Evolutionary conservation across 2,329 filamentous ascomycete species (phyloP).

Genomic region (Calonectria montana): DNA sequence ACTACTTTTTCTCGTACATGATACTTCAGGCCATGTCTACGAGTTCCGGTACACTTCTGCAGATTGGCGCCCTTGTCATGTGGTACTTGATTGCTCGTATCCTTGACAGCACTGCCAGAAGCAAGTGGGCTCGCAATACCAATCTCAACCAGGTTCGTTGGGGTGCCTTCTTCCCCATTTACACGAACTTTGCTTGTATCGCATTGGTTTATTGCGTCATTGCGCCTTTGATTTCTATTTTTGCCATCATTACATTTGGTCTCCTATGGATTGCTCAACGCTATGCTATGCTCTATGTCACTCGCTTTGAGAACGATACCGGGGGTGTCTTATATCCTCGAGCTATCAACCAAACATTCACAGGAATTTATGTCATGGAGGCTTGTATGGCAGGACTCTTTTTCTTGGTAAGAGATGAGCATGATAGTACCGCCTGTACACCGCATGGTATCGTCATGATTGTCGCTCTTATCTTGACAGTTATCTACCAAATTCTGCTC

Average conservation of each 20-base stretch:
- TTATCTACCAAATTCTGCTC: slow-evolving; percentile 81
- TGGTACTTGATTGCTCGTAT: slow-evolving; percentile 87
- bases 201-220: slow-evolving; percentile 90
- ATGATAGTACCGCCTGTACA: slow-evolving; percentile 68
- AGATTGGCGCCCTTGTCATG: slow-evolving; percentile 80
- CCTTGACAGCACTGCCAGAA: slow-evolving; percentile 81
- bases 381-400: slow-evolving; percentile 90
- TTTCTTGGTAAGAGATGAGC: slow-evolving; percentile 75
- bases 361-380: slow-evolving; percentile 95
- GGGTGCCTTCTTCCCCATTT: slow-evolving; percentile 95
- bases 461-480: slow-evolving; percentile 75
- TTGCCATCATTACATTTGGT: slow-evolving; percentile 91
- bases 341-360: slow-evolving; percentile 96
- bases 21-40: slow-evolving; percentile 92
- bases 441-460: slow-evolving; percentile 90
- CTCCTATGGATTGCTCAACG: slow-evolving; percentile 94
- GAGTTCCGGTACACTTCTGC: slow-evolving; percentile 88
- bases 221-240: slow-evolving; percentile 89
- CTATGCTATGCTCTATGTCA: slow-evolving; percentile 98
- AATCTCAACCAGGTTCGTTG: slow-evolving; percentile 82
- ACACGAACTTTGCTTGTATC: slow-evolving; percentile 96
- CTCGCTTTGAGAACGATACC: slow-evolving; percentile 88
- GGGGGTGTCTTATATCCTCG: slow-evolving; percentile 92
- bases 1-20: slow-evolving; percentile 99
- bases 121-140: slow-evolving; percentile 90